Conservation (phyloP, 805 yeast species). For the Wickerhamomyces kurtzmanii region DNA sequence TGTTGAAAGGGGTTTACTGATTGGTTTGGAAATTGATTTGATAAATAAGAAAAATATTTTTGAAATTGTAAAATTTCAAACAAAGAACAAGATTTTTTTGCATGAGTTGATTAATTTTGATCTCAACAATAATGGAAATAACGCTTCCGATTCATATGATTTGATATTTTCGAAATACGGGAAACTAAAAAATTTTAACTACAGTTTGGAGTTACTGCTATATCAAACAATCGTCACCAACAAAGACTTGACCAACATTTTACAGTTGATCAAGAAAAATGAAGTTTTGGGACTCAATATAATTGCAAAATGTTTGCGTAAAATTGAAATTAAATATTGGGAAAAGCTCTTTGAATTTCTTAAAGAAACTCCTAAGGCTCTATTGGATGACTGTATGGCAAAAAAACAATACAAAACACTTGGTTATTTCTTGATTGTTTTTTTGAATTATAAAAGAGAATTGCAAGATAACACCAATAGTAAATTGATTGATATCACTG, state of each 20-base stretch:
- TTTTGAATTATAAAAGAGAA: constrained; percentile 29
- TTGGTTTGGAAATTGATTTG: constrained; percentile 29
- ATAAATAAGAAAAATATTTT: constrained; percentile 17
- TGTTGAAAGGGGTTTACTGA: constrained; percentile 22
- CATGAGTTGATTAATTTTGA: constrained; percentile 37
- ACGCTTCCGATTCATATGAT: constrained; percentile 13
- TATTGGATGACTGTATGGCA: constrained; percentile 30
- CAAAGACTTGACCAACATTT: constrained; percentile 9
- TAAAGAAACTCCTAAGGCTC: constrained; percentile 28
- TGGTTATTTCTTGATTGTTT: constrained; percentile 35
- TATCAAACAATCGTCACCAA: constrained; percentile 20
- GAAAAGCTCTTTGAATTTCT: constrained; percentile 26
- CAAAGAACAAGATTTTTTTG: constrained; percentile 30
- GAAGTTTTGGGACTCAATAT: constrained; percentile 18
- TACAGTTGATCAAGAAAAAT: constrained; percentile 13
- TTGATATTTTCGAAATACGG: too few relatives aligned
- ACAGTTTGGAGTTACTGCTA: constrained; percentile 35
- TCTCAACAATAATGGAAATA: constrained; percentile 11
- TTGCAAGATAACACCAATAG: constrained; percentile 4
- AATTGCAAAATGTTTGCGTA: constrained; percentile 38
- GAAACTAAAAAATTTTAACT: constrained; percentile 25
- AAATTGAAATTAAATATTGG: constrained; percentile 42
- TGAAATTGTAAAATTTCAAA: constrained; percentile 21
- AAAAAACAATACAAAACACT: constrained; percentile 32
- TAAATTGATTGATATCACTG: constrained; percentile 1